phyloP scores from a whole-genome alignment of 768 basidiomycete species.

The Exidia glandulosa region DNA sequence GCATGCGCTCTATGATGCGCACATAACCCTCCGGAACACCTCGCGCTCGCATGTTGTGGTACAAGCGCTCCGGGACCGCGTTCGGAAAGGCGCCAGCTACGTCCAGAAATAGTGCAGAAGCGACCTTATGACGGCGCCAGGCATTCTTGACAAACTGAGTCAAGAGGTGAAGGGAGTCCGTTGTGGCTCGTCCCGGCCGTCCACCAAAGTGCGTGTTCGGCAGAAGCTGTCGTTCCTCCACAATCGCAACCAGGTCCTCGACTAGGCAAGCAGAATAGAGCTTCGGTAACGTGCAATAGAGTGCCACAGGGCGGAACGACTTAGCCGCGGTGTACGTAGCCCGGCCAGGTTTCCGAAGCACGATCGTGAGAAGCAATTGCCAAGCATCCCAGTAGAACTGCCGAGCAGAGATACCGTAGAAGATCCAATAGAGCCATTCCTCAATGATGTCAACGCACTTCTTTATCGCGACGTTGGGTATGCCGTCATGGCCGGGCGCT shows the following conservation, averaged over 20 bases:
- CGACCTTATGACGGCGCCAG: slow-evolving; percentile 17
- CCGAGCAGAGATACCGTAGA: background rate
- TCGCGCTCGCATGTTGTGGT: background rate
- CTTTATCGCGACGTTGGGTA: slow-evolving; percentile 12
- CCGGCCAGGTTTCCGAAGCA: slow-evolving; percentile 26
- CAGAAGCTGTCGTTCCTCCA: slow-evolving; percentile 19
- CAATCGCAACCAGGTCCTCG: slow-evolving; percentile 13
- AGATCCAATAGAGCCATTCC: background rate
- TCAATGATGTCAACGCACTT: slow-evolving; percentile 13
- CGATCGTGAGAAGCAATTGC: slow-evolving; percentile 17
- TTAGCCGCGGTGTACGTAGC: slow-evolving; percentile 22
- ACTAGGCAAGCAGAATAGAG: slow-evolving; percentile 14
- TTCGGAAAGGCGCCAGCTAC: too few relatives aligned
- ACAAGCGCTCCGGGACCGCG: too few relatives aligned
- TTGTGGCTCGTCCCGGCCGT: slow-evolving; percentile 19
- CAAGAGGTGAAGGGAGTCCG: slow-evolving; percentile 20
- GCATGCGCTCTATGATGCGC: background rate
- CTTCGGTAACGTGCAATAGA: slow-evolving; percentile 23
- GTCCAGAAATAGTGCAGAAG: slow-evolving; percentile 18
- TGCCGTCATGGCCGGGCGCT: slow-evolving; percentile 10
- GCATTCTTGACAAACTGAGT: slow-evolving; percentile 25
- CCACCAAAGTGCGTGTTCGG: slow-evolving; percentile 20
- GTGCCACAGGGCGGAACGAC: slow-evolving; percentile 27
- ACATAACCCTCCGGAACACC: background rate
- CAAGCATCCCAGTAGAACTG: slow-evolving; percentile 8